Conservation (phyloP, 306 rosid genomes). For the Dicorynia guianensis region DNA sequence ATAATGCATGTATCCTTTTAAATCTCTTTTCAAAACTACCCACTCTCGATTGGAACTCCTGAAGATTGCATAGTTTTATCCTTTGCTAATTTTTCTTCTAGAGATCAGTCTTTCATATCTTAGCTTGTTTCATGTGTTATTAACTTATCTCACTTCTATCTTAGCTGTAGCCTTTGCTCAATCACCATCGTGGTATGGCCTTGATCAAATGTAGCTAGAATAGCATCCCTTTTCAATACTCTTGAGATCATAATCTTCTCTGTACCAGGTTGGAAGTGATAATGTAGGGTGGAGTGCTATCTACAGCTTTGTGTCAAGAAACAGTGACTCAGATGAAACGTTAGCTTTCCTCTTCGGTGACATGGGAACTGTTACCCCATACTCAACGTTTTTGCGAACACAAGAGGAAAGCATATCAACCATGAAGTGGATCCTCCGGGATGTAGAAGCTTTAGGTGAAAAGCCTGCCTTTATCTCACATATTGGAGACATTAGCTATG, state of each 20-base stretch:
- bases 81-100: neutral
- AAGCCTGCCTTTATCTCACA: constrained; percentile 91
- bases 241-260: constrained; percentile 14
- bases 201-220: neutral
- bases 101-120: neutral
- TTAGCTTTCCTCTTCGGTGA: constrained; percentile 90
- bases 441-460: constrained; percentile 78
- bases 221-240: neutral
- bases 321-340: constrained; percentile 76
- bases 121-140: neutral
- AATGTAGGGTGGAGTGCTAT: constrained; percentile 75
- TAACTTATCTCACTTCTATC: neutral
- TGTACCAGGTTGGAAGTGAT: constrained; percentile 81
- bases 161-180: neutral
- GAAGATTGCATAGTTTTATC: neutral
- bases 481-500: constrained; percentile 93
- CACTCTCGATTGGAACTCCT: neutral
- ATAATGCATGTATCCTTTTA: neutral
- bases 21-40: neutral
- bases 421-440: constrained; percentile 88
- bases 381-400: constrained; percentile 74
- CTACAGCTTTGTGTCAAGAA: constrained; percentile 70
- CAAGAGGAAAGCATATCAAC: constrained; percentile 88
- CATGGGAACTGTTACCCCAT: constrained; percentile 85
- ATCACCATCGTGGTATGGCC: neutral